Conservation (phyloP, 2,329 filamentous ascomycete species). For the Grosmannia serpens region DNA sequence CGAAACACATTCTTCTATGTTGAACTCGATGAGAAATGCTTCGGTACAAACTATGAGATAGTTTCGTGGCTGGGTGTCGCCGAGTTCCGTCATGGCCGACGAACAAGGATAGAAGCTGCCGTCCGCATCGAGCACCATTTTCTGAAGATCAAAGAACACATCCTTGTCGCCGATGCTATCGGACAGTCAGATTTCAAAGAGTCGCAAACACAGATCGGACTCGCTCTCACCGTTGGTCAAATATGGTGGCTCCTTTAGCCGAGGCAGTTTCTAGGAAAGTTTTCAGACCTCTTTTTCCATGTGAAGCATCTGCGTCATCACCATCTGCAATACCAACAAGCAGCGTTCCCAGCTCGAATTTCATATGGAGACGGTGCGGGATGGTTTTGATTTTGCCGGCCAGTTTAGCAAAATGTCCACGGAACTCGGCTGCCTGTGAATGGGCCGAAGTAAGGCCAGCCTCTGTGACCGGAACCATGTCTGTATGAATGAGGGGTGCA, state of each 20-base stretch:
- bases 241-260: neutral
- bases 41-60: conserved; percentile 11
- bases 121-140: neutral
- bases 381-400: neutral
- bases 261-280: neutral
- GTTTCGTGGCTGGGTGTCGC: conserved; percentile 7
- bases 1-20: conserved; percentile 4
- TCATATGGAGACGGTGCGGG: neutral
- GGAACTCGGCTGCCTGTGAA: neutral
- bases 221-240: neutral
- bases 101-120: conserved; percentile 7
- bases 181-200: neutral
- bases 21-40: conserved; percentile 12
- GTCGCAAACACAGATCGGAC: too few species aligned
- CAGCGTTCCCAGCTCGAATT: neutral
- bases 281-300: neutral
- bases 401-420: neutral
- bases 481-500: neutral
- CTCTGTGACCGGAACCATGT: too few species aligned
- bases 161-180: conserved; percentile 2
- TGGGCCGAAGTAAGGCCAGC: neutral
- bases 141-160: conserved; percentile 2
- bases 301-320: neutral
- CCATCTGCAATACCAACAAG: neutral
- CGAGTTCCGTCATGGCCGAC: neutral